phyloP scores from a whole-genome alignment of 1,284 basidiomycete genomes.

The Salmacisia buchloeana region DNA sequence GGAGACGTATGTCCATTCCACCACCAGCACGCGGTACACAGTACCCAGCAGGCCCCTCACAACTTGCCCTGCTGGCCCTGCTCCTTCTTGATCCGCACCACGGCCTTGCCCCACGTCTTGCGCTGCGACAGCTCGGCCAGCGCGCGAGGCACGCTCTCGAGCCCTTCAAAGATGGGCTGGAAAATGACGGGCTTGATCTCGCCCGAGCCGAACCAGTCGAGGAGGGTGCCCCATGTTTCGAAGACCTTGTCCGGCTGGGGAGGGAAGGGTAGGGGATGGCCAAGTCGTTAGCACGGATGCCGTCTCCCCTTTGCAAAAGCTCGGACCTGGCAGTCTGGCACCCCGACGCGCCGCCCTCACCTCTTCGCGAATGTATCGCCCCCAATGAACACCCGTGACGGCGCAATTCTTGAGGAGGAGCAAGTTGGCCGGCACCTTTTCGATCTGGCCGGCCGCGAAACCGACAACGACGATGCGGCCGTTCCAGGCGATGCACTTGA shows the following conservation, averaged over 20 bases:
- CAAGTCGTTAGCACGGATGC: no score
- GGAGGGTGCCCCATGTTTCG: slow-evolving; percentile 68
- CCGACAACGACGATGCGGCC: slow-evolving; percentile 85
- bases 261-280: background rate
- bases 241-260: slow-evolving; percentile 63
- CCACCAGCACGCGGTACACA: background rate
- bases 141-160: slow-evolving; percentile 62
- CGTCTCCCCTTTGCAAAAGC: no score
- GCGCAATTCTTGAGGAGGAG: slow-evolving; percentile 80
- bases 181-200: slow-evolving; percentile 70
- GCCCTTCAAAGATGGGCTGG: slow-evolving; percentile 65
- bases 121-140: slow-evolving; percentile 60
- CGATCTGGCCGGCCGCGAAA: slow-evolving; percentile 46
- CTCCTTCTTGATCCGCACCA: slow-evolving; percentile 63
- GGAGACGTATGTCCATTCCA: background rate
- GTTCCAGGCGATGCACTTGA: slow-evolving; percentile 72
- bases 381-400: slow-evolving; percentile 39
- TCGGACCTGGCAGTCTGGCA: no score
- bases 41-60: background rate
- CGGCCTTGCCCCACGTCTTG: slow-evolving; percentile 87
- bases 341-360: no score
- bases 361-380: slow-evolving; percentile 47
- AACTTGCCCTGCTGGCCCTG: slow-evolving; percentile 14
- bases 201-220: slow-evolving; percentile 66
- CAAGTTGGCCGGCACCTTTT: slow-evolving; percentile 61